Conservation (phyloP, 768 basidiomycete genomes). For the Pisolithus sp. region DNA sequence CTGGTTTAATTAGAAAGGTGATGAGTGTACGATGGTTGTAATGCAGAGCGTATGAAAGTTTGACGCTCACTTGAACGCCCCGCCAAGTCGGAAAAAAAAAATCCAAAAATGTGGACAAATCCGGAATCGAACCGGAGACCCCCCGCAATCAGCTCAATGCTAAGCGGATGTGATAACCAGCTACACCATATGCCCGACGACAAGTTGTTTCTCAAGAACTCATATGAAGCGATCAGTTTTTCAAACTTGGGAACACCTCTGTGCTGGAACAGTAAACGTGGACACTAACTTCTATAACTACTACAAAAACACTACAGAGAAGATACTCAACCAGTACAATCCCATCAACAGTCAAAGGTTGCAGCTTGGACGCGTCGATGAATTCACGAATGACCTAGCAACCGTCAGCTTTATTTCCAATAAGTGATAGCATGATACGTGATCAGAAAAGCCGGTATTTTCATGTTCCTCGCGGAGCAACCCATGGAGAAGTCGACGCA, state of each 20-base stretch:
- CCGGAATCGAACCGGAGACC: slow-evolving; percentile 36
- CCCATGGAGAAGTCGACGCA: slow-evolving; percentile 30
- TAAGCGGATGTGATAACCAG: slow-evolving; percentile 38
- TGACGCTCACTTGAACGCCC: neutral
- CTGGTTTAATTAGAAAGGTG: slow-evolving; percentile 71
- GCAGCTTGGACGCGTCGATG: neutral
- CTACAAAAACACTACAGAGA: too few species aligned
- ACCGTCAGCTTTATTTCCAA: slow-evolving; percentile 4
- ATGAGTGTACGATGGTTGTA: slow-evolving; percentile 52
- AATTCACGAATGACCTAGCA: neutral
- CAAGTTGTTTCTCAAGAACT: neutral
- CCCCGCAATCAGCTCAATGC: slow-evolving; percentile 30
- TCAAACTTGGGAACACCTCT: neutral
- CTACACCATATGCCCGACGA: slow-evolving; percentile 33
- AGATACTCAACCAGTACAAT: too few species aligned
- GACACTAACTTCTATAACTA: neutral
- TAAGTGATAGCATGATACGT: neutral
- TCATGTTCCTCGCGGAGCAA: slow-evolving; percentile 40
- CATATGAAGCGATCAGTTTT: neutral
- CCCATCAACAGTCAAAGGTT: too few species aligned
- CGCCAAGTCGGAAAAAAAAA: neutral
- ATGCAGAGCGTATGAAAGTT: too few species aligned
- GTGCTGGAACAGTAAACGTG: too few species aligned
- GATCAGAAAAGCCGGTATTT: slow-evolving; percentile 64
- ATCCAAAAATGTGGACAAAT: slow-evolving; percentile 29